Conservation (phyloP, 2,329 filamentous ascomycete species). For the Diaporthe destruens region DNA sequence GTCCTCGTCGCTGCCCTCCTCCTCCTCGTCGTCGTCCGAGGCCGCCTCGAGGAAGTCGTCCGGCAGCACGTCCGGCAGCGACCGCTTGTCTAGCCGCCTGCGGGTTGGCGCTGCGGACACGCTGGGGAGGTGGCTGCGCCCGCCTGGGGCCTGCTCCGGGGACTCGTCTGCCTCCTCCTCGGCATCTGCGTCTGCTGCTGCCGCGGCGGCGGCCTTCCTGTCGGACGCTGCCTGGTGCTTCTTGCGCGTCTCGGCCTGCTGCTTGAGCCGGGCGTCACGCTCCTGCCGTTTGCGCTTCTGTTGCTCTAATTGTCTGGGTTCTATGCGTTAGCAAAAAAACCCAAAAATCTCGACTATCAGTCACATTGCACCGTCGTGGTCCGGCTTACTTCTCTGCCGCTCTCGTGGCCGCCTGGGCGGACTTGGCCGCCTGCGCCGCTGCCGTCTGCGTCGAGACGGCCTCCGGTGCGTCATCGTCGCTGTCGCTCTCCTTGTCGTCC, state of each 20-base stretch:
- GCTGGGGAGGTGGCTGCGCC: constrained; percentile 20
- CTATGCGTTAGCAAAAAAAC: not conserved
- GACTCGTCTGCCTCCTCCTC: constrained; percentile 42
- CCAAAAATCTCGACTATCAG: no score
- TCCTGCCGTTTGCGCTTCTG: constrained; percentile 69
- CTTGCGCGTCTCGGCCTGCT: constrained; percentile 66
- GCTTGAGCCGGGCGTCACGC: constrained; percentile 65
- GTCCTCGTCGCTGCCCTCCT: constrained; percentile 41
- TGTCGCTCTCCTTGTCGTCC: constrained; percentile 46
- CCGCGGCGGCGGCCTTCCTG: constrained; percentile 45
- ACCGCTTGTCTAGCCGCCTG: constrained; percentile 51
- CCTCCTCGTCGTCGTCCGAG: constrained; percentile 52
- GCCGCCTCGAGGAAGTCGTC: constrained; percentile 68
- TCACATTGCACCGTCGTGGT: not conserved
- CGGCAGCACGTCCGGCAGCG: constrained; percentile 62
- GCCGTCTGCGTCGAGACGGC: constrained; percentile 67
- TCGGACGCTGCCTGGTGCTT: constrained; percentile 46
- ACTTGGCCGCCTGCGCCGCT: constrained; percentile 60
- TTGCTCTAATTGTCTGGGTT: constrained; percentile 60
- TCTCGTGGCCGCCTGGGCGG: constrained; percentile 60
- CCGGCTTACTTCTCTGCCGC: constrained; percentile 64
- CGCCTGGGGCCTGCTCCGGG: constrained; percentile 38
- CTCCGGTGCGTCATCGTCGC: constrained; percentile 69
- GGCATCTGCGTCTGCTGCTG: constrained; percentile 41
- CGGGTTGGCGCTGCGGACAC: constrained; percentile 39